Evolutionary conservation across 2,329 filamentous ascomycete species (phyloP).

Genomic region (Neoarthrinium moseri): DNA sequence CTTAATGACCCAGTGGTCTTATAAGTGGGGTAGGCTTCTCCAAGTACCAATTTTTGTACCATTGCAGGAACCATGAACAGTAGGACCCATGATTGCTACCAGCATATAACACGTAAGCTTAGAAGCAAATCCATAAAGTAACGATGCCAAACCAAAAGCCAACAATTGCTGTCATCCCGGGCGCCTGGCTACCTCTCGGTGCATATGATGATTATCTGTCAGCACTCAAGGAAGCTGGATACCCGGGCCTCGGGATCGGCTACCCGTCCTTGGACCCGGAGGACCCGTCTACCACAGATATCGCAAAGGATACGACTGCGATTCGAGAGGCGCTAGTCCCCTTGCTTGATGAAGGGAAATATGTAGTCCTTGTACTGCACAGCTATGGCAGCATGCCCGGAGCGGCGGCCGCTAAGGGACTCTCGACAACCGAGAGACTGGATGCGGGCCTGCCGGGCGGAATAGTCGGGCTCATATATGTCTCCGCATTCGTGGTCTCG

Average conservation of each 20-base stretch:
- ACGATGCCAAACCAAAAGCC: background rate
- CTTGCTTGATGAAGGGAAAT: conserved; percentile 11
- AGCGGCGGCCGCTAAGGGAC: background rate
- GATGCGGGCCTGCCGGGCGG: background rate
- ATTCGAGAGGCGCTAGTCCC: conserved; percentile 12
- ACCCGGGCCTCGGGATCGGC: background rate
- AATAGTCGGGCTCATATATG: background rate
- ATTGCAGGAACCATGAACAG: no score
- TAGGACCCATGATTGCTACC: no score
- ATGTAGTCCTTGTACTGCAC: conserved; percentile 16
- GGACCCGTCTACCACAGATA: background rate
- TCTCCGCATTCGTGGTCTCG: background rate
- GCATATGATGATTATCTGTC: background rate
- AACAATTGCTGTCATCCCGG: background rate
- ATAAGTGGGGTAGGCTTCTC: no score
- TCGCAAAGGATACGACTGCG: conserved; percentile 7
- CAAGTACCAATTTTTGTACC: no score
- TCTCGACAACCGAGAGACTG: background rate
- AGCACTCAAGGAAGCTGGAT: background rate
- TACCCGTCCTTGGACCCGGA: background rate
- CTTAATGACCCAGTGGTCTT: no score
- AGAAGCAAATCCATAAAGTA: background rate
- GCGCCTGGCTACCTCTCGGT: background rate
- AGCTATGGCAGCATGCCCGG: conserved; percentile 19
- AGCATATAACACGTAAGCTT: background rate